Evolutionary conservation across 305 asterid genomes (phyloP).

Genomic region (Fraxinus latifolia): DNA sequence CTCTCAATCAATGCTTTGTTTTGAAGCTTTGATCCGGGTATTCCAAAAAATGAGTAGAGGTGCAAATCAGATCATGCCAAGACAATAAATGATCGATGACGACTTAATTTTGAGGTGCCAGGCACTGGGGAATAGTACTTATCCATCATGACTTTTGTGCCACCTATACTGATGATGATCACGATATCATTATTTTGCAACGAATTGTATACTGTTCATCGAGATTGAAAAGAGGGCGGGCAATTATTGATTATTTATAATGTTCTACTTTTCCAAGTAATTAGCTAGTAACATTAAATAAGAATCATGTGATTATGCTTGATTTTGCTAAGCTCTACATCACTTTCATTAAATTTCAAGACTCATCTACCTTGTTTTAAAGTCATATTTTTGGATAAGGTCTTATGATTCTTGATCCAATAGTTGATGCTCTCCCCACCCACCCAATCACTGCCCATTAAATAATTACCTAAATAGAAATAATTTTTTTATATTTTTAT

Average conservation of each 20-base stretch:
- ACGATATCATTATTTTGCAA: too few species aligned
- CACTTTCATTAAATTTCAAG: not conserved
- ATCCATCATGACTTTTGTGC: not conserved
- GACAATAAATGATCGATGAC: not conserved
- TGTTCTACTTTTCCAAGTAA: not conserved
- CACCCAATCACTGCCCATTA: not conserved
- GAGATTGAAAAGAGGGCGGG: too few species aligned
- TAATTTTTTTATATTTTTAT: too few species aligned
- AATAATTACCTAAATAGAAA: not conserved
- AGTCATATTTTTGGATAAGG: not conserved
- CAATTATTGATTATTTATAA: too few species aligned
- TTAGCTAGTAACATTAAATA: not conserved
- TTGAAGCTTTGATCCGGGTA: not conserved
- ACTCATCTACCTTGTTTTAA: not conserved
- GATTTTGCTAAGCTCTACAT: not conserved
- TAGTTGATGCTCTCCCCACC: not conserved
- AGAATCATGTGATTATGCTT: not conserved
- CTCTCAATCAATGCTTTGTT: not conserved
- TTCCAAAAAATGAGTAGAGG: not conserved
- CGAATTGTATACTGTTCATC: too few species aligned
- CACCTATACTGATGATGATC: too few species aligned
- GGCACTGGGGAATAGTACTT: not conserved
- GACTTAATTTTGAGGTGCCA: not conserved
- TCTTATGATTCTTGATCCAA: not conserved
- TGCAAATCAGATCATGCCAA: not conserved